Conservation (phyloP, 441 rosid species). For the Populus trichocarpa region DNA sequence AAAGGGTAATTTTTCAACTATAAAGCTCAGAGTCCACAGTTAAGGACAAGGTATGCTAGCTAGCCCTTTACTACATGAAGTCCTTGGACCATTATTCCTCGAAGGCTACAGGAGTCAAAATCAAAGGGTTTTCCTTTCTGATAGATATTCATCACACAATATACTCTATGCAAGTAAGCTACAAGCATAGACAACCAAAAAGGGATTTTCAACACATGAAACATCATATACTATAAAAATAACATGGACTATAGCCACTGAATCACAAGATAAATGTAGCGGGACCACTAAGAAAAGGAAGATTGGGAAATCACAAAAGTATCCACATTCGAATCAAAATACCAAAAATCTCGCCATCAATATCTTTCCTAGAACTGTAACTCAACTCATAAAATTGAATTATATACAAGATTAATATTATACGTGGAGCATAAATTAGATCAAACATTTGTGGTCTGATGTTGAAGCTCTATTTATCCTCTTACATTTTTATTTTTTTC, state of each 20-base stretch:
- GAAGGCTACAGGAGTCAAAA: neutral
- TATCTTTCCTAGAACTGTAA: slow-evolving; percentile 5
- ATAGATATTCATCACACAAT: neutral
- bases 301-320: neutral
- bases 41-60: neutral
- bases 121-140: neutral
- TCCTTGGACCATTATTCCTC: neutral
- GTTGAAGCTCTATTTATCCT: slow-evolving; percentile 22
- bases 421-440: slow-evolving; percentile 19
- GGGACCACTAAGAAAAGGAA: slow-evolving; percentile 25
- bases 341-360: neutral
- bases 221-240: slow-evolving; percentile 9
- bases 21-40: no score
- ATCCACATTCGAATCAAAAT: slow-evolving; percentile 11
- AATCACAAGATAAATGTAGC: slow-evolving; percentile 25
- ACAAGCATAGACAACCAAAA: neutral
- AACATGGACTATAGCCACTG: slow-evolving; percentile 17
- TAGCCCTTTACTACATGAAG: no score
- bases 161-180: neutral
- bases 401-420: neutral
- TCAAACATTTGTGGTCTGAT: slow-evolving; percentile 23
- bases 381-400: slow-evolving; percentile 13
- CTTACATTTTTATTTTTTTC: neutral
- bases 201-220: neutral
- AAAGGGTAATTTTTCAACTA: neutral